Evolutionary conservation across 129 eudicot species (phyloP), one percentile per base, ranked within the genome.

Genomic region (Tagetes erecta): DNA sequence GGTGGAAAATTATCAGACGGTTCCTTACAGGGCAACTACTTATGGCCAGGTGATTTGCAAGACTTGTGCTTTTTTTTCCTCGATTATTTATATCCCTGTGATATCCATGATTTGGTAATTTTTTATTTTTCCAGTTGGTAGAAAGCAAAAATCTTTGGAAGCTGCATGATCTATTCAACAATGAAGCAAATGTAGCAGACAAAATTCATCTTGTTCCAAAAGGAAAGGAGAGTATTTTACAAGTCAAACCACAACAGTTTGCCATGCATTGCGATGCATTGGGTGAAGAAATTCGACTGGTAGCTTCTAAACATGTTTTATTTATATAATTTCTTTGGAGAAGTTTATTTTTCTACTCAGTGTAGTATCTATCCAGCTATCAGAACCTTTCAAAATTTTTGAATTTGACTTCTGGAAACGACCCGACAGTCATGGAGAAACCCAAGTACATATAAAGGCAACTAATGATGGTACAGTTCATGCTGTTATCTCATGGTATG

Each of bases 391-490:
- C 92, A 86, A 88, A 87, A 65, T 87, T 47, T 93, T 93, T 81
- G 98, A 93, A 44, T 87, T 93, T 78, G 98, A 93, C 78, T 93
- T 93, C 76, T 93, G 87, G 84, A 93, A 78, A 81, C 86, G 98
- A 74, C 98, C 98, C 81, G 87, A 86, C 41, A 93, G 92, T 83
- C 84, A 45, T 51, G 86, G 96, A 65, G 81, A 83, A 79, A 71
- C 78, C 11, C 85, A 89, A 68, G 56, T 87, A 57, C 76, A 51
- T 67, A 78, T 87, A 79, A 87, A 84, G 78, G 87, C 98, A 70
- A 81, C 85, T 68, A 70, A 72, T 75, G 80, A 83, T 80, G 98
- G 98, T 59, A 87, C 81, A 6, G 83, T 86, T 79, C 92, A 89
- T 86, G 96, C 98, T 70, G 83, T 93, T 69, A 72, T 93, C 78